A percentile compares a stretch with the other conserved stretches of the same genome.
phyloP scores from a whole-genome alignment of 768 basidiomycete species.

The Suillus alpinus region DNA sequence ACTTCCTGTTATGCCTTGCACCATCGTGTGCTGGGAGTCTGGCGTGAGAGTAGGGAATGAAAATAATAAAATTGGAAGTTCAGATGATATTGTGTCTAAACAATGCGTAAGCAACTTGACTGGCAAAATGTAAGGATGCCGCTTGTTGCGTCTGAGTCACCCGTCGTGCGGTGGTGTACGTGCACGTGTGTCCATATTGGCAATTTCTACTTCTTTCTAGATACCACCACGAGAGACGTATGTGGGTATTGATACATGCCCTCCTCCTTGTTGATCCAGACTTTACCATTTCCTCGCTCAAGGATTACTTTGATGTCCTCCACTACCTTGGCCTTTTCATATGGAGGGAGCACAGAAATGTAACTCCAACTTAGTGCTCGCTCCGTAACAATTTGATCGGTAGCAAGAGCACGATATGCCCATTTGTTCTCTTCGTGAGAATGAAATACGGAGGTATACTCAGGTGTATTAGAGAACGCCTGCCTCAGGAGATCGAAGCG shows the following conservation, averaged over 20 bases:
- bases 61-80: not conserved
- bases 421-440: constrained; percentile 55
- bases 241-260: constrained; percentile 83
- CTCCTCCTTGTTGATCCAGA: constrained; percentile 73
- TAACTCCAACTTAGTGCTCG: constrained; percentile 84
- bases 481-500: constrained; percentile 71
- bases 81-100: not conserved
- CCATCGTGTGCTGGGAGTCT: not conserved
- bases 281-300: constrained; percentile 53
- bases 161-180: not conserved
- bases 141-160: no score
- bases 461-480: constrained; percentile 53
- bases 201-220: constrained; percentile 36
- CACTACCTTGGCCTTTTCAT: constrained; percentile 52
- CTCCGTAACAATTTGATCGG: constrained; percentile 55
- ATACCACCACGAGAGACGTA: constrained; percentile 59
- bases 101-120: no score
- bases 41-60: not conserved
- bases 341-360: constrained; percentile 58
- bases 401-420: constrained; percentile 49
- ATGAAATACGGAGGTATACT: constrained; percentile 60
- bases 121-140: no score
- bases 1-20: constrained; percentile 1
- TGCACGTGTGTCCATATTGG: not conserved
- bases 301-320: constrained; percentile 54